Evolutionary conservation across 1,139 yeast genomes (phyloP).

Genomic region (Pichia sp.): DNA sequence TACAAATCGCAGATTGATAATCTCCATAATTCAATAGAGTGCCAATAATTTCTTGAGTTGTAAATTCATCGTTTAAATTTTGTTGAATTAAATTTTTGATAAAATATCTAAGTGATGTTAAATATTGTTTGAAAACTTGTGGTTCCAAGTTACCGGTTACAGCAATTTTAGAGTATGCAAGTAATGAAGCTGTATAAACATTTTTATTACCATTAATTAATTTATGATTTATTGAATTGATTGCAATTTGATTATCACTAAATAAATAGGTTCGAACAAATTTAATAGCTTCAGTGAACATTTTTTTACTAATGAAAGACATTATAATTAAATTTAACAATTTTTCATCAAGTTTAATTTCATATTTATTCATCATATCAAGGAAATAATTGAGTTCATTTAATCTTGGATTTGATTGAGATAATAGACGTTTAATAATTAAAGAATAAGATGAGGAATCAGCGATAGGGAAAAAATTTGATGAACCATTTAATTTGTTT

Average conservation of each 20-base stretch:
- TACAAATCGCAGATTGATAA: constrained; percentile 21
- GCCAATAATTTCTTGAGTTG: constrained; percentile 18
- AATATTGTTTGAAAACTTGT: constrained; percentile 9
- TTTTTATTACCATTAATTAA: too few relatives aligned
- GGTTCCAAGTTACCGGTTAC: constrained; percentile 2
- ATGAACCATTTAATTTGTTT: constrained; percentile 11
- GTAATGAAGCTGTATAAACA: constrained; percentile 9
- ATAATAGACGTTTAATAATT: constrained; percentile 21
- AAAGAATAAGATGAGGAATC: constrained; percentile 23
- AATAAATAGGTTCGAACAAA: constrained; percentile 20
- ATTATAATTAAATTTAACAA: constrained; percentile 24
- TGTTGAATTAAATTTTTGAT: constrained; percentile 15
- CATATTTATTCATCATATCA: constrained; percentile 17
- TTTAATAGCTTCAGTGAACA: constrained; percentile 19
- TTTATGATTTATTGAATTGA: too few relatives aligned
- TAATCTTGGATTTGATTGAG: constrained; percentile 19
- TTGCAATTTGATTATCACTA: constrained; percentile 11
- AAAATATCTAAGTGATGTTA: constrained; percentile 9
- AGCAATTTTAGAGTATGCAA: constrained; percentile 12
- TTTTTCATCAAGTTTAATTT: constrained; percentile 19
- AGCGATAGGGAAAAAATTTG: constrained; percentile 24
- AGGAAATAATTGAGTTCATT: constrained; percentile 20
- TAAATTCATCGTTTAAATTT: constrained; percentile 16
- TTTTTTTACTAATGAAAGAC: constrained; percentile 17
- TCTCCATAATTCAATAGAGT: constrained; percentile 25